Percentiles rank a stretch among this genome's conserved stretches.
Evolutionary conservation across 352 stramenopile species (phyloP).

Genomic region (Globisporangium cederbergense): DNA sequence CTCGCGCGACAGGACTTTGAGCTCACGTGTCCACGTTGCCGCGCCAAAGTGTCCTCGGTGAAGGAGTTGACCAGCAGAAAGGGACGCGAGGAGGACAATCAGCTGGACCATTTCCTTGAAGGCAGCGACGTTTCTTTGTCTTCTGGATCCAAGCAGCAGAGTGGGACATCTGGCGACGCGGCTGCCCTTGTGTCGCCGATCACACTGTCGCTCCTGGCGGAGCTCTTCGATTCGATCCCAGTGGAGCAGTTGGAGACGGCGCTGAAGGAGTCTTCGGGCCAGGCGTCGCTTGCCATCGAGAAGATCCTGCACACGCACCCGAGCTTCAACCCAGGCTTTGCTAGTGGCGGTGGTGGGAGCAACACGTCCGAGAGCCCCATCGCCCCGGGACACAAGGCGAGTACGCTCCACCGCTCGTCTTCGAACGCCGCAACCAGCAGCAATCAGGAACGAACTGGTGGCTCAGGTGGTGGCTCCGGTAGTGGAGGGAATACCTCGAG

Average conservation of each 20-base stretch:
- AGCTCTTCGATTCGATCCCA: slow-evolving; percentile 70
- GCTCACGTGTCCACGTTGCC: slow-evolving; percentile 14
- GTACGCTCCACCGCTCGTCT: slow-evolving; percentile 29
- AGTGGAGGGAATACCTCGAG: not conserved
- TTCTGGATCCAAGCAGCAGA: slow-evolving; percentile 29
- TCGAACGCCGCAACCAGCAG: not conserved
- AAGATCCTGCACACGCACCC: slow-evolving; percentile 61
- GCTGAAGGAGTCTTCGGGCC: slow-evolving; percentile 40
- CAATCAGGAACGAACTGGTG: slow-evolving; percentile 11
- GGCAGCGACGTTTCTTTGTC: slow-evolving; percentile 16
- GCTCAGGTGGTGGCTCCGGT: slow-evolving; percentile 14
- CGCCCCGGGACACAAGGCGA: slow-evolving; percentile 10
- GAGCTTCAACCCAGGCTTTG: slow-evolving; percentile 55
- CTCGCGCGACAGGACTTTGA: not conserved
- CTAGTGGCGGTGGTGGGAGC: not conserved
- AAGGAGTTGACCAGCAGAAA: not conserved
- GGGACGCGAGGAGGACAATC: slow-evolving; percentile 20
- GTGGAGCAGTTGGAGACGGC: slow-evolving; percentile 58
- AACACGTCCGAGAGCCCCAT: not conserved
- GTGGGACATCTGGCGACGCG: slow-evolving; percentile 20
- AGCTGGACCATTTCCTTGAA: slow-evolving; percentile 21
- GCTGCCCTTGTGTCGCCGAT: slow-evolving; percentile 33
- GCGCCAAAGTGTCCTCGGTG: slow-evolving; percentile 9
- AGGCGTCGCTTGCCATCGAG: slow-evolving; percentile 63
- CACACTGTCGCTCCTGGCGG: slow-evolving; percentile 59